These are phyloP conservation scores for Oryza longistaminata DNA, from an alignment of 176 grass and related monocot genomes.

Conservation along the genomic window DNA sequence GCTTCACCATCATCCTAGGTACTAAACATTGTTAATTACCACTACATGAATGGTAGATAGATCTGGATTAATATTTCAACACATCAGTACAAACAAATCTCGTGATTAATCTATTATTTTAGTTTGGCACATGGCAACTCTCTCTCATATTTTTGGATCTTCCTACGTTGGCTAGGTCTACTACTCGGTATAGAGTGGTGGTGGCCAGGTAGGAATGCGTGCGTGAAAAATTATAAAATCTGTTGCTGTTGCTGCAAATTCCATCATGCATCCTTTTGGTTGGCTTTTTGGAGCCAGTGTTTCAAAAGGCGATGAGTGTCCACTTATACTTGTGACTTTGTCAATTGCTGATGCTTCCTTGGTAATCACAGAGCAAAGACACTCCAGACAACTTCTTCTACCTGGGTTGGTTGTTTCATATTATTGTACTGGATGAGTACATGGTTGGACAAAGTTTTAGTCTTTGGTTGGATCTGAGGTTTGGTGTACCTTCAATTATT, in stretches of 20 bases:
- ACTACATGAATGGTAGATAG: not conserved
- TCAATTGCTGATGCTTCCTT: not conserved
- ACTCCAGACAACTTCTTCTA: too few relatives aligned
- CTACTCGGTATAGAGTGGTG: not conserved
- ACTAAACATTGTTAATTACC: conserved; percentile 19
- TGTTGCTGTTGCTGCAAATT: not conserved
- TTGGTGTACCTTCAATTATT: not conserved
- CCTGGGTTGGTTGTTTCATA: too few relatives aligned
- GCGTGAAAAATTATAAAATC: too few relatives aligned
- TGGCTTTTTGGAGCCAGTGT: not conserved
- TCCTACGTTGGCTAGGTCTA: not conserved
- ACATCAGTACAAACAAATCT: not conserved
- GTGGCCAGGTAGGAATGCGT: not conserved
- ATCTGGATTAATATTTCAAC: not conserved
- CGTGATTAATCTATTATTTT: not conserved
- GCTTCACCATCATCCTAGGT: not conserved
- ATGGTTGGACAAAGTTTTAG: not conserved
- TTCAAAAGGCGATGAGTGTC: not conserved
- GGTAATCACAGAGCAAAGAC: too few relatives aligned
- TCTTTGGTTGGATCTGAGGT: not conserved
- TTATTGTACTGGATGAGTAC: too few relatives aligned
- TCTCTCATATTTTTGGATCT: not conserved
- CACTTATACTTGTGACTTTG: not conserved
- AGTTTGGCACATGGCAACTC: not conserved
- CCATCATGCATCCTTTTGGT: not conserved